phyloP scores from a whole-genome alignment of 169 alveolate species.

The Eimeria brunetti region DNA sequence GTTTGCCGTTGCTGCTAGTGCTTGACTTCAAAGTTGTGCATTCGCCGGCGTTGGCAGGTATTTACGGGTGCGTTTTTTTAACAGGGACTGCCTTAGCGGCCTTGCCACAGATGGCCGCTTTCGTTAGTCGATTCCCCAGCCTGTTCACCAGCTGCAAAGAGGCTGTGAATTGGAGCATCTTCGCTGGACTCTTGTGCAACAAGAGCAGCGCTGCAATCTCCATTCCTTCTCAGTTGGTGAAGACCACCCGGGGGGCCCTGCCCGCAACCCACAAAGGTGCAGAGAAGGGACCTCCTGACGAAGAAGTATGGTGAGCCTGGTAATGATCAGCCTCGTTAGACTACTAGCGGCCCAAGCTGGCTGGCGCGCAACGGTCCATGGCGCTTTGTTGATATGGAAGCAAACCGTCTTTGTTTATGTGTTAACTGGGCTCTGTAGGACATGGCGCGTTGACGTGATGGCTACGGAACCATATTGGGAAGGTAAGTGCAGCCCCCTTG shows the following conservation, averaged over 20 bases:
- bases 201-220: conserved; percentile 91
- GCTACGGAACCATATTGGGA: conserved; percentile 90
- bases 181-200: conserved; percentile 87
- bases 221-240: conserved; percentile 89
- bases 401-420: not conserved
- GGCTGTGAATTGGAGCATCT: conserved; percentile 89
- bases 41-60: not conserved
- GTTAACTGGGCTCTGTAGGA: conserved; percentile 69
- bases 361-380: not conserved
- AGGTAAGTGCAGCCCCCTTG: conserved; percentile 22
- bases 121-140: conserved; percentile 90
- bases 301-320: conserved; percentile 65
- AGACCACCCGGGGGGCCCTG: conserved; percentile 82
- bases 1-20: not conserved
- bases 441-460: conserved; percentile 90
- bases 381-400: not conserved
- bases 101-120: conserved; percentile 92
- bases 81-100: conserved; percentile 95
- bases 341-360: not conserved
- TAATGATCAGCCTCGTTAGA: not conserved
- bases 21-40: not conserved
- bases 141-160: conserved; percentile 88
- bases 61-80: not conserved
- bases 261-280: conserved; percentile 67
- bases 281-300: conserved; percentile 66